Evolutionary conservation across 2,329 filamentous ascomycete species (phyloP).

Genomic region (Clonostachys solani): DNA sequence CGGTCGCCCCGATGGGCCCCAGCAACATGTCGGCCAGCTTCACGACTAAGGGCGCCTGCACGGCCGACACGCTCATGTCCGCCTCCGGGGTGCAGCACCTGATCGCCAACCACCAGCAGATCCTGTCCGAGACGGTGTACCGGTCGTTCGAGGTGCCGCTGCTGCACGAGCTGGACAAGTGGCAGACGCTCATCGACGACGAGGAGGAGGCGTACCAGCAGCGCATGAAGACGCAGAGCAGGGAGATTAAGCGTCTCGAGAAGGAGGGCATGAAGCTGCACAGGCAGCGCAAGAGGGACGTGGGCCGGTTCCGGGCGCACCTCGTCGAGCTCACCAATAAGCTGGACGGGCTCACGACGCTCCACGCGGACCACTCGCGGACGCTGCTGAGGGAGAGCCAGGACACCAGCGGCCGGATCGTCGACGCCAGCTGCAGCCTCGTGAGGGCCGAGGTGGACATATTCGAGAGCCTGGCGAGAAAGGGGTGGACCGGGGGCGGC

Average conservation of each 20-base stretch:
- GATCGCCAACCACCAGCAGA: conserved; percentile 66
- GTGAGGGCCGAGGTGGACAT: conserved; percentile 68
- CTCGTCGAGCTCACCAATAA: conserved; percentile 58
- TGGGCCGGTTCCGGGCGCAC: conserved; percentile 57
- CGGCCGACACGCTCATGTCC: conserved; percentile 58
- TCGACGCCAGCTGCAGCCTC: conserved; percentile 61
- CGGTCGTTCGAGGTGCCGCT: conserved; percentile 64
- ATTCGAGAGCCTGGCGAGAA: conserved; percentile 61
- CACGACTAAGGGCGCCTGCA: conserved; percentile 47
- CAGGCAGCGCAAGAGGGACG: conserved; percentile 54
- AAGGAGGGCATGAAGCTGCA: conserved; percentile 62
- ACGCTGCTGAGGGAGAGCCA: conserved; percentile 59
- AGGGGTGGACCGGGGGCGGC: conserved; percentile 64
- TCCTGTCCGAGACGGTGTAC: conserved; percentile 65
- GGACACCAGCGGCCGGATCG: conserved; percentile 57
- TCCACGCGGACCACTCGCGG: conserved; percentile 58
- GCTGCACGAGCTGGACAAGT: conserved; percentile 65
- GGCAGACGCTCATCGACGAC: conserved; percentile 59
- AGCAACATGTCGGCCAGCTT: conserved; percentile 41
- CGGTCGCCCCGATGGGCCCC: conserved; percentile 30
- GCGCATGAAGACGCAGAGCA: conserved; percentile 47
- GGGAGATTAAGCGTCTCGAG: conserved; percentile 60
- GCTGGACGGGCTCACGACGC: conserved; percentile 56
- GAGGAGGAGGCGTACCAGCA: conserved; percentile 58
- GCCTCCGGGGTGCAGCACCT: conserved; percentile 63